Evolutionary conservation across 2,329 filamentous ascomycete genomes (phyloP).

Genomic region (Ceratocystiopsis minuta): DNA sequence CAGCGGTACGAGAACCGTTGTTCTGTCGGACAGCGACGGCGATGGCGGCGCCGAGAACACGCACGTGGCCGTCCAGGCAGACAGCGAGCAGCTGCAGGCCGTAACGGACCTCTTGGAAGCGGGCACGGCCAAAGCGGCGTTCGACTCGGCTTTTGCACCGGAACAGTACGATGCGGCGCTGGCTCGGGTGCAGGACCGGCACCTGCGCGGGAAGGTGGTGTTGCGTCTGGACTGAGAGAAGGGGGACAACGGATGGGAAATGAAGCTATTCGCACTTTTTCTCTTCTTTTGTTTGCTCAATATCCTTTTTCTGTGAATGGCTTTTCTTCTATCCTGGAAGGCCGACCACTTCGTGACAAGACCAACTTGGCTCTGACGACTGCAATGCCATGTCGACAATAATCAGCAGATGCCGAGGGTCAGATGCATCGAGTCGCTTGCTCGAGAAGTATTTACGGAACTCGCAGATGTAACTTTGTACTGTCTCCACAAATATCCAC

Average conservation of each 20-base stretch:
- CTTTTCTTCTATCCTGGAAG: neutral
- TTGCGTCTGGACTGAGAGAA: conserved; percentile 4
- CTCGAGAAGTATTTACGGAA: no score
- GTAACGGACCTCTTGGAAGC: conserved; percentile 8
- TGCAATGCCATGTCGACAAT: no score
- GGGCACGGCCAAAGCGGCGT: conserved; percentile 1
- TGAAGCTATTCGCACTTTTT: neutral
- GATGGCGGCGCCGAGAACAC: no score
- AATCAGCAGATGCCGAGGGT: no score
- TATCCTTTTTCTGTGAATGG: no score
- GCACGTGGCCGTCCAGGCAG: conserved; percentile 1
- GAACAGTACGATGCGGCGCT: conserved; percentile 8
- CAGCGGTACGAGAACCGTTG: no score
- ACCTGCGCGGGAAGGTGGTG: conserved; percentile 9
- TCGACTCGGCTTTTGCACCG: conserved; percentile 8
- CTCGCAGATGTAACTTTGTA: no score
- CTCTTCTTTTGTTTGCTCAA: neutral
- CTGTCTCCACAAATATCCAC: no score
- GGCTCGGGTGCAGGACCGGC: conserved; percentile 3
- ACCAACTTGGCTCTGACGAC: no score
- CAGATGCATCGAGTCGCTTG: no score
- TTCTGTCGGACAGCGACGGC: no score
- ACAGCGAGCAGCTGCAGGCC: conserved; percentile 8
- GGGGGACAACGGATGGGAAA: neutral
- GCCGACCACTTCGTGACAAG: no score